Base-by-base conservation (phyloP, 176 grass and related monocot genomes). In the Secale cereale region DNA sequence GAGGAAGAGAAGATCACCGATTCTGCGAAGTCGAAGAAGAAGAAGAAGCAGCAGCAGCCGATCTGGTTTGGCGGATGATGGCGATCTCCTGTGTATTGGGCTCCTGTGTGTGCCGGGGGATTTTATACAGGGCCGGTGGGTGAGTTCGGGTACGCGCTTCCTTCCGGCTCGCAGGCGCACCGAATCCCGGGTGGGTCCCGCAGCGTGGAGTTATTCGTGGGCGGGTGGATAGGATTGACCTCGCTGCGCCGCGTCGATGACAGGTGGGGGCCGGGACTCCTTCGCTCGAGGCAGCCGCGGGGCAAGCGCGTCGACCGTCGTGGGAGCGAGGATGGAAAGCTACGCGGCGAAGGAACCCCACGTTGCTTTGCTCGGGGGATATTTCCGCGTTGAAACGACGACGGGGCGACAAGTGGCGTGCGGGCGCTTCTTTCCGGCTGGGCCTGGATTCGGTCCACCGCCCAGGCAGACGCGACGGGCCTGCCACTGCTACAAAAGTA, bases 291-390 rank as follows among this genome's bases (percentile, higher is more conserved):
- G 71, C 70, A 19, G 39, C 0, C 70, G 70, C 70, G 70, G 70
- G 14, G 25, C 26, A 29, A 74, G 71, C 71, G 26, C 26, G 71
- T 74, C 39, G 37, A 16, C 12, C 33, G 37, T 71, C 70, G 70
- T 73, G 70, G 39, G 39, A 19, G 32, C 19, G 5, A 72, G 6
- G 5, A 23, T n/a, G 43, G 11, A 40, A 40, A 25, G 25, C 41
- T 11, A 74, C 71, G 71, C 43, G 71, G 71, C 71, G 71, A 74
- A 74, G 71, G 71, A 48, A 74, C 25, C 70, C 70, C 40, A 74
- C 70, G 52, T 22, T 22, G 19, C 8, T 71, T 28, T 17, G 23
- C 23, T 28, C 14, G 13, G 70, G 13, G 35, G 41, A 70, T 71
- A 71, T 71, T 71, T 12, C 11, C 41, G 71, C 71, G 71, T 74